Conservation (phyloP, 2,329 filamentous ascomycete genomes). For the Blumeria graminis region DNA sequence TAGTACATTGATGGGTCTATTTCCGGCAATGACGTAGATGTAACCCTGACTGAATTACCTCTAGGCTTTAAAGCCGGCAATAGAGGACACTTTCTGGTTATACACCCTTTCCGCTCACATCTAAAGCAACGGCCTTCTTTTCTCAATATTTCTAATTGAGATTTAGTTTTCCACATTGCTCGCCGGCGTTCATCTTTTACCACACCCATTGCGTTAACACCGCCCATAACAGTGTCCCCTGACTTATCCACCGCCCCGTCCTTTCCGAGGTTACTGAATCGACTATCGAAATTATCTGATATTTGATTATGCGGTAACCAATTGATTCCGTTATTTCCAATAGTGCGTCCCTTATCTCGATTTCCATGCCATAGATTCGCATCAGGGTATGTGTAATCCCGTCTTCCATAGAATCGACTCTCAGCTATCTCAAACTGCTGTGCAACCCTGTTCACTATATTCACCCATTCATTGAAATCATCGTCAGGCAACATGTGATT, state of each 20-base stretch:
- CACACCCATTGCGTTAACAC: neutral
- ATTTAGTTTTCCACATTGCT: neutral
- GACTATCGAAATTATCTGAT: no score
- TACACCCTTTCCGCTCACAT: neutral
- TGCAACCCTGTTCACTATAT: neutral
- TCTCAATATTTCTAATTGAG: neutral
- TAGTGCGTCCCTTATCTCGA: no score
- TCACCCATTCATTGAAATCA: neutral
- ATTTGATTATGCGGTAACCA: no score
- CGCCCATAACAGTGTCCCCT: neutral
- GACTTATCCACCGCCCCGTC: neutral
- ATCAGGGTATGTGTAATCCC: no score
- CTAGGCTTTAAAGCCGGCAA: neutral
- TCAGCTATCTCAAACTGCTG: neutral
- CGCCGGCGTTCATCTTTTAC: neutral
- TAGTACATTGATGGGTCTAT: neutral
- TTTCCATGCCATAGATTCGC: no score
- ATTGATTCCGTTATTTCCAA: no score
- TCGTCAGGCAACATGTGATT: neutral
- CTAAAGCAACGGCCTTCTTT: neutral
- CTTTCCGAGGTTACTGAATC: no score
- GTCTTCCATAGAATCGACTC: no score
- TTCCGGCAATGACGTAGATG: neutral
- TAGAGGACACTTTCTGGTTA: neutral
- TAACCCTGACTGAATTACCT: neutral